These are phyloP conservation scores for Mycothermus thermophilus DNA, from an alignment of 495 filamentous ascomycete genomes.

Conservation along the genomic window DNA sequence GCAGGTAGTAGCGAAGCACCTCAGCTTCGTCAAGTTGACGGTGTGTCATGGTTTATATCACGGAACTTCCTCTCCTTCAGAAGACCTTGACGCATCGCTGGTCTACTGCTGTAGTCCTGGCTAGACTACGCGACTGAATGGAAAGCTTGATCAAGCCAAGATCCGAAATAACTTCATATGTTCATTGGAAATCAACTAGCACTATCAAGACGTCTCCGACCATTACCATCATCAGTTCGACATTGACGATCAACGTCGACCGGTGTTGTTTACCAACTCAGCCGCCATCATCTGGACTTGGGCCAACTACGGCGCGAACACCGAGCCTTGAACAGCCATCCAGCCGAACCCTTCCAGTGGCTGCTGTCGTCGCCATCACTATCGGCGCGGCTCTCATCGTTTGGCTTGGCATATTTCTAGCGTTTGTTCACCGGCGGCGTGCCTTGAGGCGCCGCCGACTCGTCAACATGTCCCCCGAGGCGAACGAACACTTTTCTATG, in stretches of 20 bases:
- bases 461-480: conserved; percentile 1
- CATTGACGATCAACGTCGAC: not conserved
- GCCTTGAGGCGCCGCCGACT: not conserved
- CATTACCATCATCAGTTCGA: not conserved
- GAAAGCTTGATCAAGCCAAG: not conserved
- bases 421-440: conserved; percentile 2
- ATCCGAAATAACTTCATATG: not conserved
- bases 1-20: no score
- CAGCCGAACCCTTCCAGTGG: not conserved
- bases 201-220: not conserved
- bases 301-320: no score
- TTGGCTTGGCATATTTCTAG: not conserved
- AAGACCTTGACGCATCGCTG: no score
- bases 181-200: conserved; percentile 1
- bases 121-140: no score
- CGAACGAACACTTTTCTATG: conserved; percentile 1
- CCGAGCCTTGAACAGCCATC: no score
- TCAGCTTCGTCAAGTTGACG: no score
- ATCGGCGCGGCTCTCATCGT: not conserved
- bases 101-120: no score
- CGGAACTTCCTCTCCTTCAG: no score
- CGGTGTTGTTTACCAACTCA: not conserved
- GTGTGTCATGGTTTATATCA: no score
- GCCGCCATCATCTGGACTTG: not conserved
- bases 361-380: conserved; percentile 1